Evolutionary conservation across 352 stramenopile species (phyloP), one percentile per base, ranked within the genome.

Genomic region (Thalassiosira livingstoniorum): DNA sequence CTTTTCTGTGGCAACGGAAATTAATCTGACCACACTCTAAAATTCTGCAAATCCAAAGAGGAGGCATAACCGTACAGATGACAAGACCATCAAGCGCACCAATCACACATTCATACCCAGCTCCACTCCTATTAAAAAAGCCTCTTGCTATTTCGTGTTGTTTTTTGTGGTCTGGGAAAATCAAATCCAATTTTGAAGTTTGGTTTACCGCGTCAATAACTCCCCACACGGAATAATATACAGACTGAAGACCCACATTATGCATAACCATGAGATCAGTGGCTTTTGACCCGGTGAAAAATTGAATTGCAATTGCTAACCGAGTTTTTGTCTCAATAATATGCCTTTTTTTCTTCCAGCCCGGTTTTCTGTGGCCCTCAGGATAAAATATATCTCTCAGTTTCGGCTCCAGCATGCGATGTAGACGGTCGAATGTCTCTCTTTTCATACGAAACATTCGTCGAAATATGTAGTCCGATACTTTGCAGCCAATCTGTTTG

Each of bases 1-100:
- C 43, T 73, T 84, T 79, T 0, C 68, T 23, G 15, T 73, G 23
- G 53, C 63, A 84, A 32, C 31, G 39, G 31, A 78, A 84, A 25
- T 55, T 68, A 18, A 35, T 45, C 34, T 75, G 18, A 45, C 39
- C 45, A 21, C 42, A 54, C 15, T 66, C 23, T 21, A 58, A 43
- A 35, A 60, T 23, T 23, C 51, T 37, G 23, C 43, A 73, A 35
- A 54, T 43, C 15, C 4, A 37, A 25, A 31, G n/a, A n/a, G 34
- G 42, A 2, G 55, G 68, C 23, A 47, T 51, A 15, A 53, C 3
- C 1, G 34, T 79, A 10, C 61, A 71, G 21, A 73, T 65, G 2
- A 79, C 1, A 21, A 79, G 32, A 13, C 71, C 62, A 60, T 79
- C 71, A 43, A 73, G 55, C 7, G 71, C 42, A 27, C 35, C 60